Conservation (phyloP, 225 moss, liverwort and hornwort species). For the Sphagnum contortum region DNA sequence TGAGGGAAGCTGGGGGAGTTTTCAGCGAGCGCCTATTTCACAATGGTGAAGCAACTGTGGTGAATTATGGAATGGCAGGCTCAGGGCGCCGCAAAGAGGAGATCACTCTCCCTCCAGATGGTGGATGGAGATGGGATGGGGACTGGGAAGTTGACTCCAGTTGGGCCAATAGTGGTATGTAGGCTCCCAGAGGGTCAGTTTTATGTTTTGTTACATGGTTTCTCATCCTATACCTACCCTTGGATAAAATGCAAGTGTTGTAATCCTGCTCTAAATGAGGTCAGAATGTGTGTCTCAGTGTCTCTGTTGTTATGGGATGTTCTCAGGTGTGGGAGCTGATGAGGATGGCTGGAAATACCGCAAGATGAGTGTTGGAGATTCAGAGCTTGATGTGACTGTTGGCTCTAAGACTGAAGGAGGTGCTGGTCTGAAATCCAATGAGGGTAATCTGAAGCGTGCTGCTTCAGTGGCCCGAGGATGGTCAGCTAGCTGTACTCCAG, state of each 20-base stretch:
- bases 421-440: constrained; percentile 18
- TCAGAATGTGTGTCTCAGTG: too few relatives aligned
- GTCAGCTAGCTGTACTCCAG: constrained; percentile 25
- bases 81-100: constrained; percentile 65
- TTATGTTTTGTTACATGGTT: neutral
- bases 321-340: constrained; percentile 43
- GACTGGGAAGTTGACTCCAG: constrained; percentile 47
- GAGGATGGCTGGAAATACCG: constrained; percentile 56
- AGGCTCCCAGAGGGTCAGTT: neutral
- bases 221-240: too few relatives aligned
- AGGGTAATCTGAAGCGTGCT: constrained; percentile 16
- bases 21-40: constrained; percentile 36
- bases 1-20: constrained; percentile 55
- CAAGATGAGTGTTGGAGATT: constrained; percentile 23
- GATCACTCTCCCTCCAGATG: constrained; percentile 38
- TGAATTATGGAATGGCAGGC: constrained; percentile 32
- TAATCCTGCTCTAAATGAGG: too few relatives aligned
- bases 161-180: constrained; percentile 38
- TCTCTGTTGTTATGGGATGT: neutral
- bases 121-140: constrained; percentile 68
- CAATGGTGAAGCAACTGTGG: constrained; percentile 30
- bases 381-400: constrained; percentile 20
- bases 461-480: constrained; percentile 26
- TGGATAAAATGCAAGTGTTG: too few relatives aligned
- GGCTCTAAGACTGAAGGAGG: constrained; percentile 9